These are phyloP conservation scores for Ogataea parapolymorpha DNA, from an alignment of 805 yeast species.

Conservation along the genomic window DNA sequence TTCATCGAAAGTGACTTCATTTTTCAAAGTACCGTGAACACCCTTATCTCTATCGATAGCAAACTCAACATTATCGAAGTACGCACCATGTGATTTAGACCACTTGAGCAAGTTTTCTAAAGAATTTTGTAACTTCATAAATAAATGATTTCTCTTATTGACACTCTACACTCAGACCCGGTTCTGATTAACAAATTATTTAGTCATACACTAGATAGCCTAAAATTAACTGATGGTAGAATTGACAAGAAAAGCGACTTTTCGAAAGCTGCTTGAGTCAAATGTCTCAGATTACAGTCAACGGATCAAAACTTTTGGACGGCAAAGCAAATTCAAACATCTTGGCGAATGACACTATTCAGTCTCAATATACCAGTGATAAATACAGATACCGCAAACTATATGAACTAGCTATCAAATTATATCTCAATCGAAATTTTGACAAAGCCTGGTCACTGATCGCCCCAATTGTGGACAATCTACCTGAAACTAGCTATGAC, in stretches of 20 bases:
- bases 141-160: no score
- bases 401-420: slow-evolving; percentile 40
- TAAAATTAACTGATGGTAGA: no score
- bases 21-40: slow-evolving; percentile 30
- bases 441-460: slow-evolving; percentile 27
- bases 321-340: no score
- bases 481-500: slow-evolving; percentile 4
- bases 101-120: slow-evolving; percentile 13
- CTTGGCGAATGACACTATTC: no score
- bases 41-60: slow-evolving; percentile 32
- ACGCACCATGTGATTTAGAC: slow-evolving; percentile 38
- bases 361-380: no score
- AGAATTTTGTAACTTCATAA: no score
- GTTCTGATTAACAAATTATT: no score
- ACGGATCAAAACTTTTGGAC: not conserved
- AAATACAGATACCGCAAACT: slow-evolving; percentile 18
- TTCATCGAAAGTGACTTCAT: slow-evolving; percentile 9
- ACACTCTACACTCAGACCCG: no score
- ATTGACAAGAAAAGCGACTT: no score
- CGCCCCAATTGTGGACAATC: slow-evolving; percentile 20
- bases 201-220: no score
- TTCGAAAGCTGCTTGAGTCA: no score
- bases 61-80: slow-evolving; percentile 37
- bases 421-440: slow-evolving; percentile 36
- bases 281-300: slow-evolving; percentile 5